These are phyloP conservation scores for Dactylellina drechsleri DNA, from an alignment of 2,329 filamentous ascomycete genomes.

Conservation along the genomic window DNA sequence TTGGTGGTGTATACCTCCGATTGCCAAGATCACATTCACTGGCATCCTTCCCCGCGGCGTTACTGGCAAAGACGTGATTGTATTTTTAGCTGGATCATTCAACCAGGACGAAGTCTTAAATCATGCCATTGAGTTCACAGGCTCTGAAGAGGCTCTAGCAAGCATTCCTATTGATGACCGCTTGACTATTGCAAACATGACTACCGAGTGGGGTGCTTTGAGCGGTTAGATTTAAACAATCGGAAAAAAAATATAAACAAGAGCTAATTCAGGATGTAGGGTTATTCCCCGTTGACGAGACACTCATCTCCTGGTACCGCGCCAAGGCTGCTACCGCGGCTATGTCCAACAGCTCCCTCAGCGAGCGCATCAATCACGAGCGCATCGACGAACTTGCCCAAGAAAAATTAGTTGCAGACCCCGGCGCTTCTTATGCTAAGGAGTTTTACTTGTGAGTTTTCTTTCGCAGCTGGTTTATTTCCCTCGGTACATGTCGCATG, in stretches of 20 bases:
- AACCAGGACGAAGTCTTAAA: conserved; percentile 89
- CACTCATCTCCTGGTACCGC: not conserved
- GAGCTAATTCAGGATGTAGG: too few relatives aligned
- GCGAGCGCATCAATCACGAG: conserved; percentile 87
- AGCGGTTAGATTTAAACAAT: conserved; percentile 63
- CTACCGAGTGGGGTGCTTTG: conserved; percentile 81
- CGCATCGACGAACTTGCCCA: conserved; percentile 77
- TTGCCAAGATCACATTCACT: conserved; percentile 81
- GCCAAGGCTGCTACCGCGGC: conserved; percentile 73
- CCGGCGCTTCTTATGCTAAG: conserved; percentile 83
- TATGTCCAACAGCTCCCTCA: conserved; percentile 84
- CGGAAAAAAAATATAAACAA: too few relatives aligned
- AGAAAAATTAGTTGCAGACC: conserved; percentile 77
- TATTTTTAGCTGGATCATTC: conserved; percentile 87
- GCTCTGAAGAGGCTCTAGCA: conserved; percentile 78
- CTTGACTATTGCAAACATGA: conserved; percentile 82
- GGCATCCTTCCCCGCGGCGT: conserved; percentile 81
- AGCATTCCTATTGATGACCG: conserved; percentile 78
- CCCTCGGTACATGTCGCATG: too few relatives aligned
- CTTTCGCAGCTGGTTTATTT: too few relatives aligned
- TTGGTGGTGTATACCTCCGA: conserved; percentile 89
- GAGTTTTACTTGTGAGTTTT: conserved; percentile 66
- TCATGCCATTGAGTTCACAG: conserved; percentile 87
- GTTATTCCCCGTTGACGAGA: conserved; percentile 80
- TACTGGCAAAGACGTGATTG: conserved; percentile 92